Evolutionary conservation across 345 rosid genomes (phyloP), one percentile per base, ranked within the genome.

Genomic region (Arabidopsis suecica): DNA sequence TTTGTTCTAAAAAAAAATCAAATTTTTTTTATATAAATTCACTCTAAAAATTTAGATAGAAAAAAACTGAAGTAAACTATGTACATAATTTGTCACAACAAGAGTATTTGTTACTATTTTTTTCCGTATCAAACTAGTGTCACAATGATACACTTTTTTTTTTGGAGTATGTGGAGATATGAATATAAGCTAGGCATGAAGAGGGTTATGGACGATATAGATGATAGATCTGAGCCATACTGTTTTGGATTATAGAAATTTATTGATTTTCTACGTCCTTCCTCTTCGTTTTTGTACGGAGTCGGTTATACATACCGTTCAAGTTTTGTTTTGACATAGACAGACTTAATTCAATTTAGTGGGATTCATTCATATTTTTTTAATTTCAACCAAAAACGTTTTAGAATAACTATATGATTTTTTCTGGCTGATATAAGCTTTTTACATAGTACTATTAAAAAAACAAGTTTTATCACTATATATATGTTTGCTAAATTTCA

Each of bases 201-300:
- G 40, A 55, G 30, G 9, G 61, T 66, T 75, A 59, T 68, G 62
- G 68, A 75, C 13, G 8, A 10, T 32, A 75, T 41, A 60, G 74
- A 68, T n/a, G 20, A 75, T 41, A 60, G 74, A 68, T 69, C 62
- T 60, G 79, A 59, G 40, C 77, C 77, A 64, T 73, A 67, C 55
- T 67, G 6, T 67, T 58, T 67, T 68, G 79, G 60, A 75, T 60
- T 75, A 0, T 42, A 20, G 4, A 54, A 42, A 73, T 64, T 64
- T 55, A 64, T 47, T 47, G 51, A 2, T 64, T 64, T 54, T 1
- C 9, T 23, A 73, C 57, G 25, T 65, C 50, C n/a, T 34, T 61
- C n/a, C 0, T 56, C 56, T 73, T 45, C 48, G 45, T 44, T 66
- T 73, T 33, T 57, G 72, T 74, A 72, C 76, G 61, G 76, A 72